phyloP scores from a whole-genome alignment of 306 rosid species.

The Prunus armeniaca region DNA sequence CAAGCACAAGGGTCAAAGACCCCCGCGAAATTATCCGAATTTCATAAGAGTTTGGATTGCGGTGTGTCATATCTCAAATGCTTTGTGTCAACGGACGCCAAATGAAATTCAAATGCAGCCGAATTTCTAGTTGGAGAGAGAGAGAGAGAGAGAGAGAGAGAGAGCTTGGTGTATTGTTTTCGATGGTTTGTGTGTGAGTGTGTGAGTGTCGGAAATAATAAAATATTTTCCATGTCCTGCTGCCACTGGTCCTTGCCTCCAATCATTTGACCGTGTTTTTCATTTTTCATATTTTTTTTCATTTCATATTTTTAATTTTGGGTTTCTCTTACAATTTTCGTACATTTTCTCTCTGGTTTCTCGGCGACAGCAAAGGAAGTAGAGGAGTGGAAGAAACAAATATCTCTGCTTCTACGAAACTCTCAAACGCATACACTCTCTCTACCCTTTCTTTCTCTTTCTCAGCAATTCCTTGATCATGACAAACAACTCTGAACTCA shows the following conservation, averaged over 20 bases:
- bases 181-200: background rate
- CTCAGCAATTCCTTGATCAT: constrained; percentile 36
- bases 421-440: constrained; percentile 5
- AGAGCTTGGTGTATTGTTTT: background rate
- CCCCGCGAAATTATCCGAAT: background rate
- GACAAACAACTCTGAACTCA: constrained; percentile 15
- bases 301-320: background rate
- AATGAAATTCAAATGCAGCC: constrained; percentile 40
- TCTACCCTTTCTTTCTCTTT: background rate
- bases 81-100: constrained; percentile 66
- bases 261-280: constrained; percentile 52
- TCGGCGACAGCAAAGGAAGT: constrained; percentile 81
- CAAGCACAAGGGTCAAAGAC: background rate
- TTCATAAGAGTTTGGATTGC: background rate
- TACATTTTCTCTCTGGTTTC: constrained; percentile 48
- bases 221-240: constrained; percentile 15
- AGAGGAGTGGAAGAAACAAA: constrained; percentile 76
- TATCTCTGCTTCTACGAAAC: constrained; percentile 94
- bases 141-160: constrained; percentile 15
- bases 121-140: constrained; percentile 24
- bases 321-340: background rate
- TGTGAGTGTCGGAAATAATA: background rate
- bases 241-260: constrained; percentile 55
- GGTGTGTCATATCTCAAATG: background rate
- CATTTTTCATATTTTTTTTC: background rate